These are phyloP conservation scores for Kandelia obovata DNA, from an alignment of 345 rosid genomes.

Conservation along the genomic window DNA sequence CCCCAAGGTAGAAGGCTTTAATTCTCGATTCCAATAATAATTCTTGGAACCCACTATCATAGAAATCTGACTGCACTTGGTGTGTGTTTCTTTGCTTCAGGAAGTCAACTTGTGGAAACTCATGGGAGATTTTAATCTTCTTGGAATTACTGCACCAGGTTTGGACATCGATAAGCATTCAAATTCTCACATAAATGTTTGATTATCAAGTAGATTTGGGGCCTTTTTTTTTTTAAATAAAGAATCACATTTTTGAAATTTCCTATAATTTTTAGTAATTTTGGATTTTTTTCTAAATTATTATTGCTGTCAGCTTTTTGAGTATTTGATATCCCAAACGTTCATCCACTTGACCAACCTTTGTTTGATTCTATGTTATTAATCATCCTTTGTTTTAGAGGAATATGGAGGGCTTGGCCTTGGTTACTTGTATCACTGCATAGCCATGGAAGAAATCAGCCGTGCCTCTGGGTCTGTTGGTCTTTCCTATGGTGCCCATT, in stretches of 20 bases:
- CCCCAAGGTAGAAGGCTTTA: constrained; percentile 51
- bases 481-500: constrained; percentile 87
- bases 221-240: not conserved
- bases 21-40: not conserved
- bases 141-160: constrained; percentile 95
- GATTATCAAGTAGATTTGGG: too few relatives aligned
- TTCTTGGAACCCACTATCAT: not conserved
- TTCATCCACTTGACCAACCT: not conserved
- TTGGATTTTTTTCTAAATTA: not conserved
- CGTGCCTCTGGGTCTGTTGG: constrained; percentile 90
- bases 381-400: constrained; percentile 41
- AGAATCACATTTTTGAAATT: too few relatives aligned
- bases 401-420: constrained; percentile 97
- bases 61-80: not conserved
- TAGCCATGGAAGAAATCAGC: constrained; percentile 90
- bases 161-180: not conserved
- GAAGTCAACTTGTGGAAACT: constrained; percentile 87
- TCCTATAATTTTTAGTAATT: too few relatives aligned
- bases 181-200: too few relatives aligned
- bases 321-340: not conserved
- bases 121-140: constrained; percentile 95
- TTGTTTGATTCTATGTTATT: too few relatives aligned
- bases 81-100: constrained; percentile 28
- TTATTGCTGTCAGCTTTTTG: not conserved
- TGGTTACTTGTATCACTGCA: constrained; percentile 90